These are phyloP conservation scores for Edaphochlamys debaryana DNA, from an alignment of 139 green algal species.

Conservation along the genomic window DNA sequence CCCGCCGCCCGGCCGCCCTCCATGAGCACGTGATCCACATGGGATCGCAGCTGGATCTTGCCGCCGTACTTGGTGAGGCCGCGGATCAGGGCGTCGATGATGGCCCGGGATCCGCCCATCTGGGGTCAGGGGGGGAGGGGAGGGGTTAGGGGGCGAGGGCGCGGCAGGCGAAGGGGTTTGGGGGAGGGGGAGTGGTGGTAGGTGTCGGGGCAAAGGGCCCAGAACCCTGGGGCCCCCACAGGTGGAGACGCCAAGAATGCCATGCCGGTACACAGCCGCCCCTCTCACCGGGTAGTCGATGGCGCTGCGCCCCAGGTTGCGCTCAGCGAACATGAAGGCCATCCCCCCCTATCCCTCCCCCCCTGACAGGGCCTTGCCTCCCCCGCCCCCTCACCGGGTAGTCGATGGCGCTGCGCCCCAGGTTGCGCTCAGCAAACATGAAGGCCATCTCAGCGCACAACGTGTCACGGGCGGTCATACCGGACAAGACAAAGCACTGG, in stretches of 20 bases:
- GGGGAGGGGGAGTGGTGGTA: no score
- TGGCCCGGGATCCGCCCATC: slow-evolving; percentile 67
- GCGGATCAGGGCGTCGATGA: slow-evolving; percentile 82
- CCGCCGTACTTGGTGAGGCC: slow-evolving; percentile 82
- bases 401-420: slow-evolving; percentile 62
- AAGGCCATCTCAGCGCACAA: slow-evolving; percentile 76
- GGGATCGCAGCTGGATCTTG: slow-evolving; percentile 64
- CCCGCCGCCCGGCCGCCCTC: slow-evolving; percentile 70
- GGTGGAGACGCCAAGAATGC: no score
- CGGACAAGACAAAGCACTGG: slow-evolving; percentile 41
- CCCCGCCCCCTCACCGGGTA: slow-evolving; percentile 61
- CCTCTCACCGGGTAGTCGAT: slow-evolving; percentile 74
- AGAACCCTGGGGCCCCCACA: no score
- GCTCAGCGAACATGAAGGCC: slow-evolving; percentile 85
- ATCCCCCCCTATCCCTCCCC: no score
- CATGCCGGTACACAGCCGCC: no score
- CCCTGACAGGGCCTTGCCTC: no score
- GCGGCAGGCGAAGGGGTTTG: no score
- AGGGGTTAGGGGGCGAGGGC: no score
- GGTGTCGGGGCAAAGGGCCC: no score
- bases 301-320: slow-evolving; percentile 59
- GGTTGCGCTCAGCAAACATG: slow-evolving; percentile 84
- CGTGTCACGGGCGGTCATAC: slow-evolving; percentile 72
- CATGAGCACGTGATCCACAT: slow-evolving; percentile 75
- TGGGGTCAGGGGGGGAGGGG: no score